Percentiles rank a stretch among this genome's conserved stretches.
Evolutionary conservation across 768 basidiomycete species (phyloP).

Genomic region (Podaxis carcinomalis): DNA sequence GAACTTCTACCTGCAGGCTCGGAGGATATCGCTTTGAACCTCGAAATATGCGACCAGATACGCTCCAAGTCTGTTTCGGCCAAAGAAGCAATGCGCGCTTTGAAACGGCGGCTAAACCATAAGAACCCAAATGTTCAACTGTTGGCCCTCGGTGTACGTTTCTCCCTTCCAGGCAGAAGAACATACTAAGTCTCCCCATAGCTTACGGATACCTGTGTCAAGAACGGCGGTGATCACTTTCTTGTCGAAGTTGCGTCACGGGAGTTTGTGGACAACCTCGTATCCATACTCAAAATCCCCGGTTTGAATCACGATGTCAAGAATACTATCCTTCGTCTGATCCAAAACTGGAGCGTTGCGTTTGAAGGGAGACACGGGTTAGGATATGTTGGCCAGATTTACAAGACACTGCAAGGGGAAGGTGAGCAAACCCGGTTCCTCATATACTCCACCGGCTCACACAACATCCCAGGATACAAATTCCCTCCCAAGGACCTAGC

Average conservation of each 20-base stretch:
- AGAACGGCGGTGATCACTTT: conserved; percentile 96
- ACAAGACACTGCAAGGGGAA: conserved; percentile 70
- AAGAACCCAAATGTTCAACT: conserved; percentile 96
- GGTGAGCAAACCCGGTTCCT: conserved; percentile 41
- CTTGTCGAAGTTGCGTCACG: conserved; percentile 78
- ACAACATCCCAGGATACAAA: conserved; percentile 51
- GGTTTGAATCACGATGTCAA: conserved; percentile 79
- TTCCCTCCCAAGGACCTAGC: conserved; percentile 81
- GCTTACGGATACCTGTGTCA: conserved; percentile 89
- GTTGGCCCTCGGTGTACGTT: conserved; percentile 75
- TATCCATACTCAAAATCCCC: conserved; percentile 80
- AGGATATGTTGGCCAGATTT: conserved; percentile 73
- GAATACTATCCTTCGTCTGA: conserved; percentile 64
- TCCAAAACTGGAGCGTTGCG: conserved; percentile 94
- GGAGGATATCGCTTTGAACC: conserved; percentile 89
- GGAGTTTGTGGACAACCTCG: conserved; percentile 92
- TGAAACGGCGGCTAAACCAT: conserved; percentile 85
- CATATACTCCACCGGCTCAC: conserved; percentile 1
- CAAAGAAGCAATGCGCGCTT: conserved; percentile 81
- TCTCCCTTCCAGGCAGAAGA: not conserved
- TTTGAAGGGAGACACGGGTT: conserved; percentile 79
- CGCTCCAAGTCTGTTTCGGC: conserved; percentile 84
- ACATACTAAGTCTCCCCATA: conserved; percentile 24
- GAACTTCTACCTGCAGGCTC: conserved; percentile 77
- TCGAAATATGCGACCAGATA: conserved; percentile 97